phyloP scores from a whole-genome alignment of 495 filamentous ascomycete species.

The Neurospora sp. region DNA sequence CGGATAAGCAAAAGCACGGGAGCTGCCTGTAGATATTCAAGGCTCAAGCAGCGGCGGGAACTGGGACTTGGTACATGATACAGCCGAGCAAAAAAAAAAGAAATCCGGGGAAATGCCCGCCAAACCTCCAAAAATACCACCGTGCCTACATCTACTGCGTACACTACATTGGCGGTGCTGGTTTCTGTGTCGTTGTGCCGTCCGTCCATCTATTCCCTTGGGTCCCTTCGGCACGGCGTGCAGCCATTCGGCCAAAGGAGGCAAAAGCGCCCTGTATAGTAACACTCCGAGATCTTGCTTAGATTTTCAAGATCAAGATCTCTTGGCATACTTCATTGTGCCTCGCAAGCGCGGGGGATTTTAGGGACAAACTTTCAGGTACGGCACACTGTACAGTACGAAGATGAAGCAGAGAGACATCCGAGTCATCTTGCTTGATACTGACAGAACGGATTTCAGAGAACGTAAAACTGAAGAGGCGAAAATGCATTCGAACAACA shows the following conservation, averaged over 20 bases:
- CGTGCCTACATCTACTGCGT: not conserved
- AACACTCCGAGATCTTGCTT: not conserved
- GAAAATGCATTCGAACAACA: not conserved
- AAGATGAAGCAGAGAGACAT: not conserved
- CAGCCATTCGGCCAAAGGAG: not conserved
- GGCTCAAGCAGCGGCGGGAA: not conserved
- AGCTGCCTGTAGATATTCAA: not conserved
- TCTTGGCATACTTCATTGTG: not conserved
- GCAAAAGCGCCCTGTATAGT: not conserved
- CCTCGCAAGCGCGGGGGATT: not conserved
- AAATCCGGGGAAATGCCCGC: not conserved
- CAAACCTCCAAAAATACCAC: not conserved
- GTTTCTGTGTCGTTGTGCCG: not conserved
- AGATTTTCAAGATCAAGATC: not conserved
- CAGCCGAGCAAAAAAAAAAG: not conserved
- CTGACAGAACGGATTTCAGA: not conserved
- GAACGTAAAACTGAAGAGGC: not conserved
- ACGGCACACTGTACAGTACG: not conserved
- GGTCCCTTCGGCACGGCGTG: too few relatives aligned
- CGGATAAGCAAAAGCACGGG: not conserved
- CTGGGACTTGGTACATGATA: not conserved
- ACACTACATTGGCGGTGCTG: not conserved
- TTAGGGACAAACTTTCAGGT: not conserved
- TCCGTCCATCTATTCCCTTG: not conserved
- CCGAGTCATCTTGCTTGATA: not conserved